Percentiles rank a stretch among this genome's conserved stretches.
These are phyloP conservation scores for Allantophomopsis cytisporea DNA, from an alignment of 2,329 filamentous ascomycete species.

Conservation along the genomic window DNA sequence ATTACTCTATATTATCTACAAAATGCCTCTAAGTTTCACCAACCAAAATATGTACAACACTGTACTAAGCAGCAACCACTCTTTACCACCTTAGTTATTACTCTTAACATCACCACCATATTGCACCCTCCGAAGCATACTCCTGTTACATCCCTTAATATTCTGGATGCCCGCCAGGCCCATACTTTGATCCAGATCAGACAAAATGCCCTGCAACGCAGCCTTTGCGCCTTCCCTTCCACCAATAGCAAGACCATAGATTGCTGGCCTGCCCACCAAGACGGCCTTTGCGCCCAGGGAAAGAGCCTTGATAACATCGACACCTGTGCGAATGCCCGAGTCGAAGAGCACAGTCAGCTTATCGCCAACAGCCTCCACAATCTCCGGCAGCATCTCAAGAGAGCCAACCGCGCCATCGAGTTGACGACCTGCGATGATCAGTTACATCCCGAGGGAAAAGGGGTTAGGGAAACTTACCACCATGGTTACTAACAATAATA, in stretches of 20 bases:
- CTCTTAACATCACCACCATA: slow-evolving; percentile 11
- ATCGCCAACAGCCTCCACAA: slow-evolving; percentile 46
- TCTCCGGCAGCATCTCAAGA: slow-evolving; percentile 42
- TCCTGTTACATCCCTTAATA: slow-evolving; percentile 11
- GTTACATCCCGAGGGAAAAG: background rate
- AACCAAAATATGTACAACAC: no score
- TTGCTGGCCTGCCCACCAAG: slow-evolving; percentile 39
- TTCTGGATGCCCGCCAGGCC: slow-evolving; percentile 32
- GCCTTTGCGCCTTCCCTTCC: slow-evolving; percentile 40
- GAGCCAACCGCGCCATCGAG: slow-evolving; percentile 39
- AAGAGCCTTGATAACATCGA: slow-evolving; percentile 43
- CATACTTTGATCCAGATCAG: slow-evolving; percentile 41
- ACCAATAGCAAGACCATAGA: slow-evolving; percentile 41
- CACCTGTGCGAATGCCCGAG: slow-evolving; percentile 38
- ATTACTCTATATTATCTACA: no score
- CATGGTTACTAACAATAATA: slow-evolving; percentile 44
- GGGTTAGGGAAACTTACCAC: slow-evolving; percentile 28
- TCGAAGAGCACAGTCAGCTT: slow-evolving; percentile 49
- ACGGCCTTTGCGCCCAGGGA: slow-evolving; percentile 41
- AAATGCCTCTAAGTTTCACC: no score
- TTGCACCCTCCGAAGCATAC: slow-evolving; percentile 10
- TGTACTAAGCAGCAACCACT: no score
- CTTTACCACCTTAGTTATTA: no score
- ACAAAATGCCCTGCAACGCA: slow-evolving; percentile 33
- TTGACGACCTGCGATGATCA: slow-evolving; percentile 27